phyloP scores from a whole-genome alignment of 106 monocot genomes.

The Chionographis japonica region DNA sequence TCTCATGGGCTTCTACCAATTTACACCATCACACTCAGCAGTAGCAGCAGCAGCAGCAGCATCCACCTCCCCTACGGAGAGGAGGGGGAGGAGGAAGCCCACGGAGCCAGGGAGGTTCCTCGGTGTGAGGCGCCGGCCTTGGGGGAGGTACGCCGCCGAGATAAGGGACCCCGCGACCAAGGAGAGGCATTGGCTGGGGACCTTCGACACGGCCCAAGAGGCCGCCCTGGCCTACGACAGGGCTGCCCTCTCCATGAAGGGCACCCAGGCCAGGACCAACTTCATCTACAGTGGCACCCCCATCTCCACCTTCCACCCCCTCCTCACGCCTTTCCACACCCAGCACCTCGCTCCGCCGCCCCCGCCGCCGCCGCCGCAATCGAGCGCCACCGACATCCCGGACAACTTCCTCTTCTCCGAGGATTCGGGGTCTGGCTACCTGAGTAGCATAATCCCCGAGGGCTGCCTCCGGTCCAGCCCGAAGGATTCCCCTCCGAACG shows the following conservation, averaged over 20 bases:
- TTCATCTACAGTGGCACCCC: constrained; percentile 41
- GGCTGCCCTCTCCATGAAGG: constrained; percentile 69
- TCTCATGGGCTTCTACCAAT: constrained; percentile 7
- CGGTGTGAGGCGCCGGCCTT: constrained; percentile 61
- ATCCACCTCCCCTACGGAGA: constrained; percentile 28
- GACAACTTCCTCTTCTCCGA: constrained; percentile 27
- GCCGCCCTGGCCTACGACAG: constrained; percentile 69
- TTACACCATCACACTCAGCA: neutral
- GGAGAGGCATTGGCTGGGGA: constrained; percentile 71
- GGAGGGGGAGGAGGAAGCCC: constrained; percentile 46
- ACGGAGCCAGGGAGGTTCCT: constrained; percentile 63
- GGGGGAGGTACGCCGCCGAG: constrained; percentile 76
- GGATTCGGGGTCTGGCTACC: constrained; percentile 37
- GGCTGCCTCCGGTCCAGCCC: constrained; percentile 30
- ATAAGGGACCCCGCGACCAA: constrained; percentile 71
- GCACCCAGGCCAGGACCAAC: constrained; percentile 58
- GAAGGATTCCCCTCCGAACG: neutral
- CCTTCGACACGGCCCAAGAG: constrained; percentile 78
- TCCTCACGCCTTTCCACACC: constrained; percentile 11
- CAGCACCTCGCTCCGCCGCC: constrained; percentile 10
- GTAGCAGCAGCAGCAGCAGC: constrained; percentile 10
- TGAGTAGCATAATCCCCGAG: constrained; percentile 62
- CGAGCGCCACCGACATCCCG: constrained; percentile 1
- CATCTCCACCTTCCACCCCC: constrained; percentile 8
- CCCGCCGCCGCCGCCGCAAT: constrained; percentile 9